These are phyloP conservation scores for Dipteronia dyeriana DNA, from an alignment of 345 rosid genomes.

Conservation along the genomic window DNA sequence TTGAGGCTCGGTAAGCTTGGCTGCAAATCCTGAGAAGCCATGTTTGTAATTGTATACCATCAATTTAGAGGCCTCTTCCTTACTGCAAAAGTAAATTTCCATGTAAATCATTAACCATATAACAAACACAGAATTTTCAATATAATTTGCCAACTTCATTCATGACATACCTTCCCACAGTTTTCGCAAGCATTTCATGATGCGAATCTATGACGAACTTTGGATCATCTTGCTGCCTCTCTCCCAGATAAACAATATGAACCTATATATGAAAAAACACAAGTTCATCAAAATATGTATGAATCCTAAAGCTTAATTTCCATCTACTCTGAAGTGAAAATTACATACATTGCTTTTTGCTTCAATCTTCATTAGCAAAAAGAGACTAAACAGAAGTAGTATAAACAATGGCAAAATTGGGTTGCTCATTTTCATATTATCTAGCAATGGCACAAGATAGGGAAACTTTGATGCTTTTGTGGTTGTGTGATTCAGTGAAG, in stretches of 20 bases:
- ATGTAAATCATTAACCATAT: neutral
- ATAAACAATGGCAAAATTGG: neutral
- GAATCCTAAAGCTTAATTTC: neutral
- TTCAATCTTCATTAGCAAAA: neutral
- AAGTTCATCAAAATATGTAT: neutral
- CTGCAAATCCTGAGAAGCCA: conserved; percentile 69
- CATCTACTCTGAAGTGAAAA: neutral
- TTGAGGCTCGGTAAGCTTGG: conserved; percentile 57
- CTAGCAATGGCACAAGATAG: too few relatives aligned
- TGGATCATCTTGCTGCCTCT: conserved; percentile 35
- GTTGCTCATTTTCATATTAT: neutral
- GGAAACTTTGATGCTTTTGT: neutral
- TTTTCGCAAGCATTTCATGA: conserved; percentile 28
- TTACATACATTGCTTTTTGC: neutral
- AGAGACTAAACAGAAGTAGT: neutral
- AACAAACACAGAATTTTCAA: conserved; percentile 8
- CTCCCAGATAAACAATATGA: conserved; percentile 38
- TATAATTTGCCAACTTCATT: neutral
- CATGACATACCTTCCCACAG: conserved; percentile 31
- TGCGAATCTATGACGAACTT: conserved; percentile 22
- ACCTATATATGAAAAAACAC: conserved; percentile 13
- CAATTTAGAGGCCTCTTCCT: conserved; percentile 42
- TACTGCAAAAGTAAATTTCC: conserved; percentile 43
- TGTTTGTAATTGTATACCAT: conserved; percentile 39
- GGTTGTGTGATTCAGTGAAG: neutral